Base-by-base conservation (phyloP, 2,329 filamentous ascomycete species). In the Ophiostoma montium region DNA sequence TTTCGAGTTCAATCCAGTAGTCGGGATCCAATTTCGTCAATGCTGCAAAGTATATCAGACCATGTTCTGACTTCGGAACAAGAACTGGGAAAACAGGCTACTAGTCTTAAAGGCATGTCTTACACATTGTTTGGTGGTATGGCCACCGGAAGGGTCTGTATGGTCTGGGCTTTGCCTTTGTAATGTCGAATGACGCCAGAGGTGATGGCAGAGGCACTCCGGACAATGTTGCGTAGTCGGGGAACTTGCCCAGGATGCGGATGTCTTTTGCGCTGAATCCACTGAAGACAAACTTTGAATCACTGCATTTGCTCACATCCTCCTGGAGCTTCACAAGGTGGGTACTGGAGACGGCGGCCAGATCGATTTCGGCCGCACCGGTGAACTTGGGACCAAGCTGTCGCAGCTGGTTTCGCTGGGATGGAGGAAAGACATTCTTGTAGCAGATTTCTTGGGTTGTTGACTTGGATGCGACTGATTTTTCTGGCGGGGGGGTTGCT, bases 41-140 rank as follows among this genome's bases (percentile, higher is more conserved):
- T 2, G 86, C 85, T 92, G 23, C 8, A 8, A 52, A 3, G 6
- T 12, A 3, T 33, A 16, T 35, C 15, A 35, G 35, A 27, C n/a
- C 30, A 31, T 33, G 6, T 33, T 33, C 31, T 33, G 4, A 8
- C 23, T 27, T 5, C 4, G 8, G 8, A 4, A 27, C 12, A 27
- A 27, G 8, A 4, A 27, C 12, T 33, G 31, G 31, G 31, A 11
- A 33, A 3, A 3, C 3, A 10, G 31, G 31, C 4, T 30, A 12
- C n/a, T 35, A 5, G 10, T 10, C 3, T 12, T 36, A 3, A 12
- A 4, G 23, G 10, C 12, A 15, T 35, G 42, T 71, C 81, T 57
- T 74, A 90, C 86, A 85, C 87, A 94, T 94, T 0, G 86, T 94
- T 60, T 94, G 87, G 60, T 92, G 85, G 60, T 94, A 94, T 0